Evolutionary conservation across 1,139 yeast species (phyloP).

Genomic region (Candida tropicalis): DNA sequence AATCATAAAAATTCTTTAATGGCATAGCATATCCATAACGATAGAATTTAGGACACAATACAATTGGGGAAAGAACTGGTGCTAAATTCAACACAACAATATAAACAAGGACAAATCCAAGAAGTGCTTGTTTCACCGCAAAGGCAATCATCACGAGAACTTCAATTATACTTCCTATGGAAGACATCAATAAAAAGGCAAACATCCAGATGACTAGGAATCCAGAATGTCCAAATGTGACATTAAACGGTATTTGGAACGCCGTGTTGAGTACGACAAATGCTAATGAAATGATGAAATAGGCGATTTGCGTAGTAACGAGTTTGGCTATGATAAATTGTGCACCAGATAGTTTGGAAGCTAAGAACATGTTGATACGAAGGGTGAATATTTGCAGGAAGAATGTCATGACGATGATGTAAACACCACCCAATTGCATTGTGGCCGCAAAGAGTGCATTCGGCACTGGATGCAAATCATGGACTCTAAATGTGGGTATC

Average conservation of each 20-base stretch:
- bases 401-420: conserved; percentile 28
- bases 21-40: conserved; percentile 58
- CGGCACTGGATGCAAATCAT: conserved; percentile 26
- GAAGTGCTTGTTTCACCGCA: conserved; percentile 41
- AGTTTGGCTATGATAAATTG: conserved; percentile 45
- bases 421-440: conserved; percentile 34
- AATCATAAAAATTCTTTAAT: conserved; percentile 47
- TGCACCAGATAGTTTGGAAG: conserved; percentile 34
- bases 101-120: conserved; percentile 51
- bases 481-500: conserved; percentile 24
- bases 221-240: conserved; percentile 52
- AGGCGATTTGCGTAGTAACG: conserved; percentile 43
- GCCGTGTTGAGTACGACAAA: conserved; percentile 47
- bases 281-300: conserved; percentile 43
- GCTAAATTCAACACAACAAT: conserved; percentile 48
- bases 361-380: conserved; percentile 30
- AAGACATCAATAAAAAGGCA: conserved; percentile 47
- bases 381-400: conserved; percentile 33
- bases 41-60: conserved; percentile 46
- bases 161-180: conserved; percentile 55
- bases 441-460: conserved; percentile 33
- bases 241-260: conserved; percentile 36
- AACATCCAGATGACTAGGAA: conserved; percentile 66
- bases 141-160: conserved; percentile 40
- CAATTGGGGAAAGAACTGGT: conserved; percentile 51